phyloP scores from a whole-genome alignment of 2,329 filamentous ascomycete species.

The Cladosporium cucumerinum region DNA sequence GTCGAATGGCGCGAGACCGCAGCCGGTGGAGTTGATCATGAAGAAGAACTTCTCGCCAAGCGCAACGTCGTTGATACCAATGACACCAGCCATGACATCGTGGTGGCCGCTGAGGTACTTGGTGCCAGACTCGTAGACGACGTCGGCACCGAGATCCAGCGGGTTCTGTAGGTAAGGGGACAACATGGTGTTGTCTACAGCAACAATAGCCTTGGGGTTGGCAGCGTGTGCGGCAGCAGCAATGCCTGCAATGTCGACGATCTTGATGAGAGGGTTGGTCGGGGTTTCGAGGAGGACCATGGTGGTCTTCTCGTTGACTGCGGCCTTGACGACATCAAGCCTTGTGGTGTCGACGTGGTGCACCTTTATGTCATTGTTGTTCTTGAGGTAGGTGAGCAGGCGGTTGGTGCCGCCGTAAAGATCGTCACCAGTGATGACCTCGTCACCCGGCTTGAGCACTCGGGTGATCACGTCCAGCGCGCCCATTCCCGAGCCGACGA shows the following conservation, averaged over 20 bases:
- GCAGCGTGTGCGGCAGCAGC: conserved; percentile 70
- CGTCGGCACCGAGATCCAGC: conserved; percentile 87
- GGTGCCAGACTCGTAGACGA: conserved; percentile 95
- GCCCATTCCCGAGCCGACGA: conserved; percentile 95
- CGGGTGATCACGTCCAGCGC: conserved; percentile 94
- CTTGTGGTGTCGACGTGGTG: conserved; percentile 94
- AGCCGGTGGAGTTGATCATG: conserved; percentile 94
- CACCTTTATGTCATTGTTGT: conserved; percentile 86
- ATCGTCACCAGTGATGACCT: conserved; percentile 96
- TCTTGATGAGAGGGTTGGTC: conserved; percentile 97
- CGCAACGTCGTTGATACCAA: conserved; percentile 79
- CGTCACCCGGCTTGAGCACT: conserved; percentile 84
- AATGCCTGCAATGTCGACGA: conserved; percentile 85
- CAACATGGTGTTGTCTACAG: conserved; percentile 98
- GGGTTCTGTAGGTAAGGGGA: conserved; percentile 93
- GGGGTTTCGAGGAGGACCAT: conserved; percentile 97
- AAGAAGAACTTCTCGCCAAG: conserved; percentile 91
- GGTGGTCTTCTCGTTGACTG: conserved; percentile 75
- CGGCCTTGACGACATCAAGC: conserved; percentile 64
- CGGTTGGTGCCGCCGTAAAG: conserved; percentile 94
- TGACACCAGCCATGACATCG: conserved; percentile 97
- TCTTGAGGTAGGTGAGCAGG: conserved; percentile 84
- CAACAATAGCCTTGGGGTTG: conserved; percentile 76
- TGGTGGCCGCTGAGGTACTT: conserved; percentile 98
- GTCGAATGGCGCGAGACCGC: conserved; percentile 90